A percentile compares a stretch with the other conserved stretches of the same genome.
Evolutionary conservation across 257 asterid species (phyloP).

Genomic region (Penstemon davidsonii): DNA sequence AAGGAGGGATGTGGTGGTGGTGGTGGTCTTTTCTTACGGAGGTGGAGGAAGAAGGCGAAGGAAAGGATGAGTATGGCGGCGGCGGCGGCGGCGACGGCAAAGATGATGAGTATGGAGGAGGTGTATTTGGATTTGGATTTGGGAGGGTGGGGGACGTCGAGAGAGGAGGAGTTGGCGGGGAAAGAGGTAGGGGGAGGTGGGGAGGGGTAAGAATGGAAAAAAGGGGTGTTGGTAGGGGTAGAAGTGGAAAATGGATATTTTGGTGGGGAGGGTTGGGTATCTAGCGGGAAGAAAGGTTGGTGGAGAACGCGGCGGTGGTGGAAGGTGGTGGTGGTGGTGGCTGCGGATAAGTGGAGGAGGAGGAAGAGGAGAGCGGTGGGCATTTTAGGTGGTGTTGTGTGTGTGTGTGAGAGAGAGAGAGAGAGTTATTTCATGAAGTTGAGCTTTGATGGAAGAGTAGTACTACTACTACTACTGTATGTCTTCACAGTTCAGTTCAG

Average conservation of each 20-base stretch:
- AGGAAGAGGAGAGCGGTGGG: slow-evolving; percentile 8
- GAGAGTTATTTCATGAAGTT: not conserved
- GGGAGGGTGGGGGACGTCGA: slow-evolving; percentile 37
- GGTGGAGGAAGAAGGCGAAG: slow-evolving; percentile 54
- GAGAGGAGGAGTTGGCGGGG: slow-evolving; percentile 42
- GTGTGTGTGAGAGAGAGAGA: not conserved
- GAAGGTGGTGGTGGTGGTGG: slow-evolving; percentile 7
- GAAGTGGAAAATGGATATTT: slow-evolving; percentile 22
- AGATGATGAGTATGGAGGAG: slow-evolving; percentile 54
- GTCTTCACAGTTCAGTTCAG: slow-evolving; percentile 16
- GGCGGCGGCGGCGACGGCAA: slow-evolving; percentile 55
- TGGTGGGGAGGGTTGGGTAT: slow-evolving; percentile 17
- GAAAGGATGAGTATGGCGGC: slow-evolving; percentile 61
- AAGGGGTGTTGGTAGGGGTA: slow-evolving; percentile 39
- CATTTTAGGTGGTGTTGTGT: not conserved
- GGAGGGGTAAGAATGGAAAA: slow-evolving; percentile 40
- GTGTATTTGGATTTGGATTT: slow-evolving; percentile 45
- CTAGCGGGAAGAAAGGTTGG: slow-evolving; percentile 44
- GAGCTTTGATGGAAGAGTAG: not conserved
- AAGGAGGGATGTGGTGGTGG: no score
- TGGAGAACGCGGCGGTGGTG: slow-evolving; percentile 46
- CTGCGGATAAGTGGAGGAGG: slow-evolving; percentile 13
- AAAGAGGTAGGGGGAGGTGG: slow-evolving; percentile 47
- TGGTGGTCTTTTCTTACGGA: slow-evolving; percentile 39
- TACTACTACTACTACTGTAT: no score